Base-by-base conservation (phyloP, 768 basidiomycete genomes). In the Amylocystis lapponica region DNA sequence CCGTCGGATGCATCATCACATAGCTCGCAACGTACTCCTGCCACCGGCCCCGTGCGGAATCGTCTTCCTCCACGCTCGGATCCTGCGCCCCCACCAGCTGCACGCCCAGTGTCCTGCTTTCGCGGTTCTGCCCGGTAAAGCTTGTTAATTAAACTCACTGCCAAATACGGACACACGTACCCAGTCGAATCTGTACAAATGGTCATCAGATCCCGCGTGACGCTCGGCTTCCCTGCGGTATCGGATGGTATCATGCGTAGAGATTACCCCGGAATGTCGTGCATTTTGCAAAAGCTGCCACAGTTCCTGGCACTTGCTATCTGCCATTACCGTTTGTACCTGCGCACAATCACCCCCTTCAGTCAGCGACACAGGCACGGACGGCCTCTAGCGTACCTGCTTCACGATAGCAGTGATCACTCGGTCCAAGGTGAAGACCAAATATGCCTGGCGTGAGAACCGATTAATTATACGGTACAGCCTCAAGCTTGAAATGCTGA, bases 381-480 rank as follows among this genome's bases (percentile, higher is more conserved):
- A 48, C 25, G 23, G 26, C 26, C 20, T 27, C 3, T 11, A 20
- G 56, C 75, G 61, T 47, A 91, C 92, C 74, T 96, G 92, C 68
- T 97, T 97, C 62, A 97, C 77, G 39, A 97, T 76, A 17, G 83
- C 83, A 11, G 79, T 82, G 44, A 98, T 81, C 35, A 96, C 67
- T 64, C 94, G 92, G 71, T 99, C 96, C 56, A 99, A 61, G 2
- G 96, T 97, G 64, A 95, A 98, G 51, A 95, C 66, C 41, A 83
- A 76, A 66, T 91, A 97, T 4, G 91, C 93, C 82, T 94, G 69
- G 51, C 27, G 46, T 44, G 39, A 41, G 16, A 14, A 3, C n/a
- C n/a, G n/a, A n/a, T n/a, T n/a, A n/a, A 10, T 2, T 21, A 52
- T 59, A 13, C 54, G 59, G 53, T 71, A 65, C 61, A 62, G 62